Base-by-base conservation (phyloP, 1,284 basidiomycete species). In the Rhodotorula sp. region DNA sequence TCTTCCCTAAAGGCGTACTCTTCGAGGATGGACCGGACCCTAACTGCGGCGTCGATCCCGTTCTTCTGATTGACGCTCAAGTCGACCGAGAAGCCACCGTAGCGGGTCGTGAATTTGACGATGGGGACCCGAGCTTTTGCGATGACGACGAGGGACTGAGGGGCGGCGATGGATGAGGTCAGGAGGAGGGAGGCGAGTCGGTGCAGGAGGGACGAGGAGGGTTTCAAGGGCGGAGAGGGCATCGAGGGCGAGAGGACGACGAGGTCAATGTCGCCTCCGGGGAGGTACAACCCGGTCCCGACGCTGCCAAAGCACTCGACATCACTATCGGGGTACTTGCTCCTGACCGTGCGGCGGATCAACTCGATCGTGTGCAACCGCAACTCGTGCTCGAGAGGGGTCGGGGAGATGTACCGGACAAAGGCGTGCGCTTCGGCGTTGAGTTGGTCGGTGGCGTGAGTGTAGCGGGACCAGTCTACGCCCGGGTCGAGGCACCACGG, bases 251-350 rank as follows among this genome's bases (percentile, higher is more conserved):
- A 83, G 15, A 84, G 77, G 14, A 86, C 83, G 47, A 87, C 85
- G 26, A 87, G 80, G 74, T 87, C 86, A 72, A 87, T 86, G 77
- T 87, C 86, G 43, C 94, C 95, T 72, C 87, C 85, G 2, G 95
- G 95, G 19, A 99, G 85, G 81, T 99, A 99, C 38, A 99, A 84
- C 79, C 93, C 92, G 16, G 95, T 99, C 79, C 91, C 90, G 80
- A 91, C 97, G 78, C 91, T 93, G 23, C 95, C 95, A 80, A 99
- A 99, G 0, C 94, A 90, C 66, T 87, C 82, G 8, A 98, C 89
- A 54, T 87, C 82, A 15, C 94, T 93, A 77, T 95, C 92, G 0
- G 88, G 86, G 83, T 92, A 97, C 34, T 84, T 81, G 28, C 82
- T 80, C 21, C 82, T 83, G 60, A 98, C 85, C 5, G 88, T 87